phyloP scores from a whole-genome alignment of 305 asterid species.

The Ilex paraguariensis region DNA sequence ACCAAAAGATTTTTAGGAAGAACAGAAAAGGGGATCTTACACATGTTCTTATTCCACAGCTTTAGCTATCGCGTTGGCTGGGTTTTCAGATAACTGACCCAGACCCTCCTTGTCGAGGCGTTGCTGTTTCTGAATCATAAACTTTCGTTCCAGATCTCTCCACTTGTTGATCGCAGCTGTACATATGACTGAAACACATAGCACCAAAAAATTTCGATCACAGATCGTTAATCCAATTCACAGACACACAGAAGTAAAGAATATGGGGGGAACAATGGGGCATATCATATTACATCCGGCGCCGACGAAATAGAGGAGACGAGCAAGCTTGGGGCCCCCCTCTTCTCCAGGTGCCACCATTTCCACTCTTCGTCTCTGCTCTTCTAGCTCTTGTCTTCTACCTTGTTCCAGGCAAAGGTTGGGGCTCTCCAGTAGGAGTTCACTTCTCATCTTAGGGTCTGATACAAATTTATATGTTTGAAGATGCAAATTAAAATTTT shows the following conservation, averaged over 20 bases:
- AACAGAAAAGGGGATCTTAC: too few species aligned
- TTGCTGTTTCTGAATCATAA: slow-evolving; percentile 23
- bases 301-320: slow-evolving; percentile 55
- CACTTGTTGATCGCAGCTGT: slow-evolving; percentile 57
- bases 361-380: slow-evolving; percentile 4
- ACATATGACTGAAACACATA: slow-evolving; percentile 35
- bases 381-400: neutral
- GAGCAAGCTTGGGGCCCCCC: slow-evolving; percentile 49
- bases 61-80: slow-evolving; percentile 27
- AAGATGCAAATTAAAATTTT: too few species aligned
- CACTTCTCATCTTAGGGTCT: too few species aligned
- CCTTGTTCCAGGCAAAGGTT: neutral
- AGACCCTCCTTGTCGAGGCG: neutral
- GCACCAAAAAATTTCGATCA: neutral
- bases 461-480: too few species aligned
- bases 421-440: neutral
- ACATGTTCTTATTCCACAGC: slow-evolving; percentile 22
- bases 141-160: slow-evolving; percentile 41
- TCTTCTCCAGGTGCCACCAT: slow-evolving; percentile 51
- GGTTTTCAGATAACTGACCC: slow-evolving; percentile 23
- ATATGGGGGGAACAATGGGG: neutral
- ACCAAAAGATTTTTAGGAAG: too few species aligned
- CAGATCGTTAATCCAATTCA: neutral
- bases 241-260: neutral
- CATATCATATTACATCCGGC: slow-evolving; percentile 45